These are phyloP conservation scores for Purpureocillium lavendulum DNA, from an alignment of 2,329 filamentous ascomycete species.

Conservation along the genomic window DNA sequence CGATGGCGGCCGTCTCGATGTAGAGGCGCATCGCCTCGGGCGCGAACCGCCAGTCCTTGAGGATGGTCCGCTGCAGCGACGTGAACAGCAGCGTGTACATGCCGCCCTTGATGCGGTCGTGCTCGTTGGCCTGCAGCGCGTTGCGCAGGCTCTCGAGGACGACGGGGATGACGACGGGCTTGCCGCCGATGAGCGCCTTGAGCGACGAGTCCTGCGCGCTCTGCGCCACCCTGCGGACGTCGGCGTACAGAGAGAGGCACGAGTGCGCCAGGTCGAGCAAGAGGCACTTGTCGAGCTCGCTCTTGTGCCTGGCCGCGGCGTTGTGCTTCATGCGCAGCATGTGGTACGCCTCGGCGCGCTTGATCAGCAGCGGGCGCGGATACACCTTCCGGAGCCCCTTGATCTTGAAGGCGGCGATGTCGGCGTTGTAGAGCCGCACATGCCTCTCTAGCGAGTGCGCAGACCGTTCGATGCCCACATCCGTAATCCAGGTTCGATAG, in stretches of 20 bases:
- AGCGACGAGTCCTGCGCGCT: conserved; percentile 87
- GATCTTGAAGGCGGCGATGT: conserved; percentile 89
- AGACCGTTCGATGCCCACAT: conserved; percentile 92
- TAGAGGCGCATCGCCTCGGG: conserved; percentile 85
- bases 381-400: conserved; percentile 88
- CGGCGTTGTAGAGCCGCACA: conserved; percentile 72
- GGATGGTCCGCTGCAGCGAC: conserved; percentile 77
- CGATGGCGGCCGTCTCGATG: conserved; percentile 80
- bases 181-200: conserved; percentile 81
- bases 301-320: conserved; percentile 77
- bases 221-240: conserved; percentile 91
- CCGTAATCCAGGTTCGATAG: conserved; percentile 93
- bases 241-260: conserved; percentile 84
- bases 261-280: conserved; percentile 84
- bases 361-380: conserved; percentile 82
- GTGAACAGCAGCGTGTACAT: conserved; percentile 88
- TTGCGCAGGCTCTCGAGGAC: conserved; percentile 70
- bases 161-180: conserved; percentile 83
- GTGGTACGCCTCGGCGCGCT: conserved; percentile 90
- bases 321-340: conserved; percentile 92
- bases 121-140: conserved; percentile 72
- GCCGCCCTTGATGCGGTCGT: conserved; percentile 87
- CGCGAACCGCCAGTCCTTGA: conserved; percentile 90
- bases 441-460: conserved; percentile 89
- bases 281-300: conserved; percentile 78